Percentiles rank a stretch among this genome's conserved stretches.
These are phyloP conservation scores for Lupinus albus DNA, from an alignment of 306 rosid species.

Conservation along the genomic window DNA sequence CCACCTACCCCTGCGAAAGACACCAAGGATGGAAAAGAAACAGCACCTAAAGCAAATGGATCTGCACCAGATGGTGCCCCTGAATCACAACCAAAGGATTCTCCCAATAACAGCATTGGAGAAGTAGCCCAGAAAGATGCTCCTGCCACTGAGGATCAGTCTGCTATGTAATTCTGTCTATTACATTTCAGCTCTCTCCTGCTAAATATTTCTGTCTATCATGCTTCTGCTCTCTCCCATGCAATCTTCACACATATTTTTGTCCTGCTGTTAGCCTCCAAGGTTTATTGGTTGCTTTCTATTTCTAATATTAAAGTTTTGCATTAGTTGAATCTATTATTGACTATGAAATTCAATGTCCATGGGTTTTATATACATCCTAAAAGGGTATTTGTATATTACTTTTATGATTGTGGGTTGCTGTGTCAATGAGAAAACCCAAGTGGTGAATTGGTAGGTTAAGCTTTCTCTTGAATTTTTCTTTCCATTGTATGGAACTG, in stretches of 20 bases:
- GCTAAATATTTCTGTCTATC: slow-evolving; percentile 45
- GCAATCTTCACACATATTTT: slow-evolving; percentile 31
- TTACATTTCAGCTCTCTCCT: slow-evolving; percentile 34
- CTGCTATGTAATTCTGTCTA: slow-evolving; percentile 47
- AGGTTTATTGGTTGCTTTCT: slow-evolving; percentile 38
- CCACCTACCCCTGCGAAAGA: slow-evolving; percentile 78
- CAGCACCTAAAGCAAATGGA: slow-evolving; percentile 59
- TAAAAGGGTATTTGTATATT: slow-evolving; percentile 13
- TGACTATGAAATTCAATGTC: slow-evolving; percentile 44
- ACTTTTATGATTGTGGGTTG: slow-evolving; percentile 23
- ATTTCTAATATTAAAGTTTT: slow-evolving; percentile 40
- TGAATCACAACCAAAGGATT: slow-evolving; percentile 56
- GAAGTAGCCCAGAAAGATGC: slow-evolving; percentile 55
- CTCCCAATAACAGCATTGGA: slow-evolving; percentile 54
- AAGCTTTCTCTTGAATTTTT: background rate
- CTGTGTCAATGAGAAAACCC: slow-evolving; percentile 1
- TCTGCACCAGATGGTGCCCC: slow-evolving; percentile 56
- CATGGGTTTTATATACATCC: slow-evolving; percentile 35
- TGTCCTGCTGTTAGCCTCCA: slow-evolving; percentile 43
- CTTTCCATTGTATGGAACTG: slow-evolving; percentile 12
- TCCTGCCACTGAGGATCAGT: slow-evolving; percentile 51
- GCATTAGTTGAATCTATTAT: slow-evolving; percentile 46
- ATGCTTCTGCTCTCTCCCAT: slow-evolving; percentile 18
- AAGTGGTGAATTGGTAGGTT: background rate
- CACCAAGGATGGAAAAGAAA: slow-evolving; percentile 61